A percentile compares a stretch with the other conserved stretches of the same genome.
phyloP scores from a whole-genome alignment of 768 basidiomycete species.

The Tephrocybe sp. region DNA sequence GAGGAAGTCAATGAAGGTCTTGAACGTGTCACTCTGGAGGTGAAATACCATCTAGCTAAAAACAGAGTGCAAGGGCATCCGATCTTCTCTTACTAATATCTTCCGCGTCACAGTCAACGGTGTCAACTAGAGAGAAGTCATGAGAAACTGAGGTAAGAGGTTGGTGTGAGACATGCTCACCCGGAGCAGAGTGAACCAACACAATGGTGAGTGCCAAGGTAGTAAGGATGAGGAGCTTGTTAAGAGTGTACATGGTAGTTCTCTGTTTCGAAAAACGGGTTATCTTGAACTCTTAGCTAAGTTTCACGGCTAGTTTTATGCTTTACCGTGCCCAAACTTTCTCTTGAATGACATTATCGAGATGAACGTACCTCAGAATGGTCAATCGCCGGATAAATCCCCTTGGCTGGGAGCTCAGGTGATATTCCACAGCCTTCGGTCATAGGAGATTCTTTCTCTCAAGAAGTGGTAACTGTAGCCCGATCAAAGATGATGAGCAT shows the following conservation, averaged over 20 bases:
- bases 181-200: background rate
- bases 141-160: background rate
- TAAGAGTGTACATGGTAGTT: background rate
- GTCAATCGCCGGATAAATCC: too few relatives aligned
- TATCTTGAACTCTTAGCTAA: background rate
- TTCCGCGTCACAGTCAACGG: conserved; percentile 4
- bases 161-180: background rate
- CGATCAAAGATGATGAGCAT: too few relatives aligned
- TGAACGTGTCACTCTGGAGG: too few relatives aligned
- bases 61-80: background rate
- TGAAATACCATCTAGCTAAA: too few relatives aligned
- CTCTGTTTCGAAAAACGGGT: background rate
- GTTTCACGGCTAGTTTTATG: background rate
- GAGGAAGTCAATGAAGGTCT: too few relatives aligned
- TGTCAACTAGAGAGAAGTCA: background rate
- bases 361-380: too few relatives aligned
- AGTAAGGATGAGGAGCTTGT: background rate
- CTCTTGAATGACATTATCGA: too few relatives aligned
- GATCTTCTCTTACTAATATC: background rate
- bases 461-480: too few relatives aligned
- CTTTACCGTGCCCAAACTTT: too few relatives aligned
- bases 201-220: background rate
- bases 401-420: too few relatives aligned
- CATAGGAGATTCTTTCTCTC: too few relatives aligned
- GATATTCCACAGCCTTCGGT: too few relatives aligned